Evolutionary conservation across 2,329 filamentous ascomycete species (phyloP), one percentile per base, ranked within the genome.

Genomic region (Cercospora sojina): DNA sequence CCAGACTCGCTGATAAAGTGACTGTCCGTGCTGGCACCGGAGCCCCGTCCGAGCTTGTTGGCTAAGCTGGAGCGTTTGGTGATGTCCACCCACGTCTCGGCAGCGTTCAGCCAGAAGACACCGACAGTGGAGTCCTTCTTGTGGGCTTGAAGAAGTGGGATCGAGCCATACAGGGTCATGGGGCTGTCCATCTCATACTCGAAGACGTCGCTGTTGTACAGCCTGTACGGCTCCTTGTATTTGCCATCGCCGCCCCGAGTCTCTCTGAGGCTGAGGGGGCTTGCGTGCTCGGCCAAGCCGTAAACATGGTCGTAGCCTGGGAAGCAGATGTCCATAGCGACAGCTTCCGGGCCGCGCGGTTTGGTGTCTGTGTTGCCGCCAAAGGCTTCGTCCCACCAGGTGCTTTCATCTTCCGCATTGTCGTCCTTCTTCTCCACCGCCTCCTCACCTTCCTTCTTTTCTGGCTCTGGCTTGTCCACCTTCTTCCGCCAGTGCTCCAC

Each of bases 321-420:
- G 79, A 99, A 99, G 0, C 90, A 89, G 73, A 99, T 94, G 76
- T 99, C 95, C 66, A 99, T 80, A 13, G 87, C 93, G 53, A 99
- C 85, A 76, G 93, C 95, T 80, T 99, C 95, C 0, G 95, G 95
- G 1, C 95, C 95, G 74, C 89, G 88, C n/a, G 95, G 94, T 80
- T 99, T 99, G 5, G 90, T 87, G 79, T 99, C 95, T 0, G 93
- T 98, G 78, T 95, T 96, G 68, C 94, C 93, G 70, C 94, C 94
- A 78, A 99, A 99, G 0, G 86, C 87, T 82, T 99, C 95, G 6
- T 99, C 95, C 95, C 95, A 99, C 92, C 93, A 97, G 3, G 93
- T 97, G 80, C 89, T 91, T 77, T 97, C 91, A 71, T 95, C 91
- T 70, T 90, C 87, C 10, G 80, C 69, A 47, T 79, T 67, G 32